Evolutionary conservation across 148 eudicot species (phyloP).

Genomic region (Chenopodium berlandieri): DNA sequence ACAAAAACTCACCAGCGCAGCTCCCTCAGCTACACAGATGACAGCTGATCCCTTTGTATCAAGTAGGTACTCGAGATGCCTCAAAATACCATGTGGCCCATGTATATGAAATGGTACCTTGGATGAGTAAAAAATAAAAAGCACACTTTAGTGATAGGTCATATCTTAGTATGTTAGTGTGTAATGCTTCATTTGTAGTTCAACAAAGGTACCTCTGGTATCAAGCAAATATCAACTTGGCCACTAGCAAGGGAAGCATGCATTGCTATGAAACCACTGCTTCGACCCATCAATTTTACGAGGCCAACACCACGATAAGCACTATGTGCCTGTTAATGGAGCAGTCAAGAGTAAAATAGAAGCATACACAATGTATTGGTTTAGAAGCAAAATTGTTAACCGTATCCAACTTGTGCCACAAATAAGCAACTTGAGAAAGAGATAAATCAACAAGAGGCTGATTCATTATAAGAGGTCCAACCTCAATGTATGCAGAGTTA

Average conservation of each 20-base stretch:
- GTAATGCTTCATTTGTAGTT: conserved; percentile 8
- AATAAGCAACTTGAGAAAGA: background rate
- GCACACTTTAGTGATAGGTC: conserved; percentile 13
- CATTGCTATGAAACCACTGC: conserved; percentile 99
- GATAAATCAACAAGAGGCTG: conserved; percentile 8
- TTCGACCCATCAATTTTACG: conserved; percentile 97
- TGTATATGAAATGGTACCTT: conserved; percentile 85
- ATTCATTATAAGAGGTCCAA: conserved; percentile 22
- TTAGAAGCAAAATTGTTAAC: background rate
- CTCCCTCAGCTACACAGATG: conserved; percentile 96
- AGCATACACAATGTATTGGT: background rate
- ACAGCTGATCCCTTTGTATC: conserved; percentile 97
- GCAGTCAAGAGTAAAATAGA: background rate
- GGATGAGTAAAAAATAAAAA: background rate
- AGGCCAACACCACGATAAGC: conserved; percentile 96
- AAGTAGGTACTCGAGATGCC: conserved; percentile 79
- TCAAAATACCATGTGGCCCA: conserved; percentile 92
- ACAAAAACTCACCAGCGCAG: conserved; percentile 74
- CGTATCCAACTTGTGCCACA: background rate
- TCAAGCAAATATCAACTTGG: conserved; percentile 94
- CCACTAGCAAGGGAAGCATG: conserved; percentile 99
- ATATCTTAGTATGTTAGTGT: background rate
- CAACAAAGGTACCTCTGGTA: conserved; percentile 73
- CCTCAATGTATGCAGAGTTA: conserved; percentile 99
- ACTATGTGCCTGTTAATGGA: conserved; percentile 75